Evolutionary conservation across 2,329 filamentous ascomycete species (phyloP).

Genomic region (Aspergillus sp.): DNA sequence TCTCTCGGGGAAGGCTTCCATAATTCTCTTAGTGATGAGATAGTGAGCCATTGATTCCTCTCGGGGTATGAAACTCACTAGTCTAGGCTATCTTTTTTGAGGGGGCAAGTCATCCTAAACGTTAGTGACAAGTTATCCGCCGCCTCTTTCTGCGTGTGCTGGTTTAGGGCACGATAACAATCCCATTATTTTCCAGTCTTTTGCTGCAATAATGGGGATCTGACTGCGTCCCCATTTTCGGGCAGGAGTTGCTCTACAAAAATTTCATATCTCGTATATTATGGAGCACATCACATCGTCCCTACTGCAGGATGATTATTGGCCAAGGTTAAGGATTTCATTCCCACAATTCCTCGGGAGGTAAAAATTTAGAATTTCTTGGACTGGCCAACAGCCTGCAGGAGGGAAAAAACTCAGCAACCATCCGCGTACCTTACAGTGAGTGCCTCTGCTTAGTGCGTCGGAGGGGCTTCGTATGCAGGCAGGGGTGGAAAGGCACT

Average conservation of each 20-base stretch:
- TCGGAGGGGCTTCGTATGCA: not conserved
- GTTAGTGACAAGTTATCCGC: no score
- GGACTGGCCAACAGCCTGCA: no score
- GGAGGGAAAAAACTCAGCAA: not conserved
- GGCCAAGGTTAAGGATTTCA: not conserved
- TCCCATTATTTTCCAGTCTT: not conserved
- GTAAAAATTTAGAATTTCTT: not conserved
- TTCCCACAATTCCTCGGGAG: not conserved
- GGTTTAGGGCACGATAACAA: not conserved
- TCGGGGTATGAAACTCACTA: not conserved
- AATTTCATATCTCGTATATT: no score
- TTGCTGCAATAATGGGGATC: not conserved
- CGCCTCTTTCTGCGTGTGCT: no score
- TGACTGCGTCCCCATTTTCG: not conserved
- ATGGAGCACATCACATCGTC: no score
- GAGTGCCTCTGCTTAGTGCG: no score
- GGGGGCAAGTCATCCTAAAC: no score
- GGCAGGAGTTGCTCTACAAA: not conserved
- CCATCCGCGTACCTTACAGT: constrained; percentile 4
- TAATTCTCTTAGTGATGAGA: no score
- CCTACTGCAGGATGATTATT: not conserved
- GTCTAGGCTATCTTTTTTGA: not conserved
- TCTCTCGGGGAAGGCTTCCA: not conserved
- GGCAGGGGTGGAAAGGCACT: not conserved
- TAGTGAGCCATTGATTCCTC: no score